Percentiles rank a stretch among this genome's conserved stretches.
These are phyloP conservation scores for Talinum fruticosum DNA, from an alignment of 148 eudicot species.

Conservation along the genomic window DNA sequence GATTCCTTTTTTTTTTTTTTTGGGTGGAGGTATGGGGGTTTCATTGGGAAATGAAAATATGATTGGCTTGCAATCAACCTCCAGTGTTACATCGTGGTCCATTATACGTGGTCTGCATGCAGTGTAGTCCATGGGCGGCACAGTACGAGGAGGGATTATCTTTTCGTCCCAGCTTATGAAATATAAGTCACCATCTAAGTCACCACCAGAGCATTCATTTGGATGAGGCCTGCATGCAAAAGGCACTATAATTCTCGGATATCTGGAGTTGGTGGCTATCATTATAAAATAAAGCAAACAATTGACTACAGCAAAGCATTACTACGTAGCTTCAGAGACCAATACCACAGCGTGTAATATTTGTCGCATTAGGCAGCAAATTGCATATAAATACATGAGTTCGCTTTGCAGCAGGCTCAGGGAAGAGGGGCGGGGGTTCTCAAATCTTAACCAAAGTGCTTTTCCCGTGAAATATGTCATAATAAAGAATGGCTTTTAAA, in stretches of 20 bases:
- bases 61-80: slow-evolving; percentile 40
- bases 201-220: slow-evolving; percentile 98
- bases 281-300: not conserved
- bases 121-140: slow-evolving; percentile 91
- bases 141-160: slow-evolving; percentile 62
- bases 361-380: not conserved
- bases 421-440: too few relatives aligned
- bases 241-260: slow-evolving; percentile 6
- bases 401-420: too few relatives aligned
- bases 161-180: slow-evolving; percentile 88
- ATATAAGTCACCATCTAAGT: slow-evolving; percentile 91
- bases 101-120: slow-evolving; percentile 81
- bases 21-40: not conserved
- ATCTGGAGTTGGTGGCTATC: not conserved
- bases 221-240: slow-evolving; percentile 79
- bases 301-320: not conserved
- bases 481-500: not conserved
- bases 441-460: not conserved
- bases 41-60: not conserved
- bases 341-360: not conserved
- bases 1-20: too few relatives aligned
- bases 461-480: not conserved
- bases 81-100: slow-evolving; percentile 87
- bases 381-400: not conserved
- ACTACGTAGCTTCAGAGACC: too few relatives aligned